A percentile compares a stretch with the other conserved stretches of the same genome.
Conservation (phyloP, 352 stramenopile genomes). For the Pythium aphanidermatum region DNA sequence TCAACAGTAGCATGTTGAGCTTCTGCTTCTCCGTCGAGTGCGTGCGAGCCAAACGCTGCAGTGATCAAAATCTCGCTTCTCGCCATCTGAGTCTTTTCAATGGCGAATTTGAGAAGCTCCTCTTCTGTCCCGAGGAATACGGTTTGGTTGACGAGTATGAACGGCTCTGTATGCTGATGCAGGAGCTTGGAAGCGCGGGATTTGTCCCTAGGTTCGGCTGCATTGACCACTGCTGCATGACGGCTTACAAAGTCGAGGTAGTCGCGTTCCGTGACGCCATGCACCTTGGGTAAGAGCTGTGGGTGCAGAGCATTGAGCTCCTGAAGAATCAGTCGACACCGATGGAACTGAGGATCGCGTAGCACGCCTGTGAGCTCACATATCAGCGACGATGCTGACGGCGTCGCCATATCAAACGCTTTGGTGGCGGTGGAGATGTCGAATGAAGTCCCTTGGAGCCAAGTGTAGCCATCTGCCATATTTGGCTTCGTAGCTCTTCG, state of each 20-base stretch:
- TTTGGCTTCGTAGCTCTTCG: too few relatives aligned
- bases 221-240: conserved; percentile 26
- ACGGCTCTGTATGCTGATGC: conserved; percentile 31
- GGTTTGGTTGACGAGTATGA: conserved; percentile 44
- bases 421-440: too few relatives aligned
- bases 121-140: conserved; percentile 53
- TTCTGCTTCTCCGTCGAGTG: conserved; percentile 10
- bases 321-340: conserved; percentile 50
- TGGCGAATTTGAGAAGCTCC: conserved; percentile 42
- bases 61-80: conserved; percentile 45
- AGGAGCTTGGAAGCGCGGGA: conserved; percentile 7
- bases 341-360: conserved; percentile 52
- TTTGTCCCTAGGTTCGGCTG: conserved; percentile 19
- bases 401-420: conserved; percentile 2
- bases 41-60: conserved; percentile 35
- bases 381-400: conserved; percentile 5
- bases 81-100: conserved; percentile 46
- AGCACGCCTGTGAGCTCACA: conserved; percentile 60
- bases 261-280: conserved; percentile 45
- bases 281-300: conserved; percentile 42
- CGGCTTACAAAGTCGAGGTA: conserved; percentile 38
- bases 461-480: too few relatives aligned
- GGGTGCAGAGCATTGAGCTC: conserved; percentile 45
- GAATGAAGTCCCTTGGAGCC: too few relatives aligned
- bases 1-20: conserved; percentile 24